Evolutionary conservation across 345 rosid species (phyloP), one percentile per base, ranked within the genome.

Genomic region (Eutrema yunnanense): DNA sequence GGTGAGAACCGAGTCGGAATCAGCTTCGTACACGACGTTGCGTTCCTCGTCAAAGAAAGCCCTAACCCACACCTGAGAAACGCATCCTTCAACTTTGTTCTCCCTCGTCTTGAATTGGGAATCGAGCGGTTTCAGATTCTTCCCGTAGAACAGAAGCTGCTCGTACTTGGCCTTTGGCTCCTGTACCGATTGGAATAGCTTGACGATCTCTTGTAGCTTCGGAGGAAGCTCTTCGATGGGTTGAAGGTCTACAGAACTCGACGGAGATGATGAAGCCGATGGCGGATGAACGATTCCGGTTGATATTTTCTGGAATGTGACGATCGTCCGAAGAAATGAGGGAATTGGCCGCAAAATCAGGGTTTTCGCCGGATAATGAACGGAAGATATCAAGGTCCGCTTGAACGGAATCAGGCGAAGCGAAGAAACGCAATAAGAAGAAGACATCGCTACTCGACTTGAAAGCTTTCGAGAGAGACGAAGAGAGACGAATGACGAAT

Each of bases 21-120:
- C 96, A 13, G 99, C 98, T 76, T 95, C 94, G 73, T 81, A 92
- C 10, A 84, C 79, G 41, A 87, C 99, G 57, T 90, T 90, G 42
- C 73, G 67, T 7, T 85, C 82, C 0, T 50, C 59, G 58, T 95
- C 97, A 6, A 90, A 76, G 72, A 72, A 90, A 43, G 97, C 99
- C 84, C 98, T 83, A 16, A 96, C 96, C 98, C 98, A 96, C 6
- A 92, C 98, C 84, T 88, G 96, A 27, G 98, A 88, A 22, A 90
- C 94, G 55, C 99, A 96, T 6, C 99, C 99, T 78, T 88, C 79
- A 6, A 96, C 99, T 74, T 96, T 96, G 64, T 92, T 96, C 47
- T 85, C 91, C 40, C 75, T 72, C 19, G 96, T 92, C 73, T 87
- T 90, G 83, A 83, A 96, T 43, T 14, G 82, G n/a, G 84, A 8